These are phyloP conservation scores for Clarireedia homoeocarpa DNA, from an alignment of 2,329 filamentous ascomycete genomes.

Conservation along the genomic window DNA sequence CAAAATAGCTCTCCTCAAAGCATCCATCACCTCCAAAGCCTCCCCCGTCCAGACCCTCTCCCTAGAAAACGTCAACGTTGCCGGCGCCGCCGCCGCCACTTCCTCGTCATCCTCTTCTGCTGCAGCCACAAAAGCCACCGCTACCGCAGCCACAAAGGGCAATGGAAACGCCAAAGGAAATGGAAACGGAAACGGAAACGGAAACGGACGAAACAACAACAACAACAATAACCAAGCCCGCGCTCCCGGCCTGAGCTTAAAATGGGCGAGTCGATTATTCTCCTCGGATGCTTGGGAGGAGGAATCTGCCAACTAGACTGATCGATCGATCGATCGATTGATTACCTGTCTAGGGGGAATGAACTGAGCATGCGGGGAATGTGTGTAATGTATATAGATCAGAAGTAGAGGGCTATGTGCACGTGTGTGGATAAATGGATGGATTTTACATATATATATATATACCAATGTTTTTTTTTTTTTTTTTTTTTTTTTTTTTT, in stretches of 20 bases:
- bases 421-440: background rate
- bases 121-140: background rate
- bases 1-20: background rate
- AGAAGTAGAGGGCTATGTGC: background rate
- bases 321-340: too few species aligned
- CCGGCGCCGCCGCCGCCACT: background rate
- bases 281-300: background rate
- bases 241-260: background rate
- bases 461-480: too few species aligned
- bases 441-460: background rate
- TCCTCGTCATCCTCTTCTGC: background rate
- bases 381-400: background rate
- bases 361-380: background rate
- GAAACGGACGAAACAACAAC: background rate
- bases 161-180: background rate
- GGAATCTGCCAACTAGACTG: background rate
- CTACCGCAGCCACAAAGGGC: background rate
- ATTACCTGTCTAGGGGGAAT: too few species aligned
- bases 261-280: background rate
- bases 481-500: too few species aligned
- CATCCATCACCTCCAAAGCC: slow-evolving; percentile 3
- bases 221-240: background rate
- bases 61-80: background rate
- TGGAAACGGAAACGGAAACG: background rate
- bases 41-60: background rate